A percentile compares a stretch with the other conserved stretches of the same genome.
Evolutionary conservation across 768 basidiomycete species (phyloP).

Genomic region (Xanthoconium purpureum): DNA sequence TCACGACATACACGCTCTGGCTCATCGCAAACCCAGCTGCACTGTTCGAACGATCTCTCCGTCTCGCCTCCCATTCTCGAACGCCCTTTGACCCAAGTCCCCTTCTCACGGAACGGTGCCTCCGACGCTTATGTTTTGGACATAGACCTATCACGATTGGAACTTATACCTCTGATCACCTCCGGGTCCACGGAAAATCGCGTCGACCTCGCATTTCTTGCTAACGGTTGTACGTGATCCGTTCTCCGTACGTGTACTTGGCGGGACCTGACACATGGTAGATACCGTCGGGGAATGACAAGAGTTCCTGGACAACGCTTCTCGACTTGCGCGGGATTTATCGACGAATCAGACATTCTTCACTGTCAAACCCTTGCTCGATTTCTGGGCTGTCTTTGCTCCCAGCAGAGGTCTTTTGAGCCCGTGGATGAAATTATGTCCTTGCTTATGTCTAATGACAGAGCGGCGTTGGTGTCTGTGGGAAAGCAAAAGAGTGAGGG

Average conservation of each 20-base stretch:
- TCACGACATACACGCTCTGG: conserved; percentile 13
- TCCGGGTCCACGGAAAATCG: conserved; percentile 66
- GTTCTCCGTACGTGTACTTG: background rate
- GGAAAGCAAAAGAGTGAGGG: conserved; percentile 64
- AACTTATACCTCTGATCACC: conserved; percentile 53
- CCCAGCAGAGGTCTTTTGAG: conserved; percentile 59
- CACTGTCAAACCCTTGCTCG: conserved; percentile 70
- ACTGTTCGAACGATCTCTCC: conserved; percentile 26
- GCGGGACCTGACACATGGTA: conserved; percentile 25
- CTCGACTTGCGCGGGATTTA: conserved; percentile 63
- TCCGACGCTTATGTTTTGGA: background rate
- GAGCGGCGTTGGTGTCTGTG: conserved; percentile 72
- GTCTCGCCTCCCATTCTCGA: background rate
- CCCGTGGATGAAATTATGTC: conserved; percentile 21
- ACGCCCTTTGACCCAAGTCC: conserved; percentile 4
- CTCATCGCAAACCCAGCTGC: conserved; percentile 19
- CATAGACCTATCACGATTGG: conserved; percentile 41
- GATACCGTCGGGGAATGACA: conserved; percentile 53
- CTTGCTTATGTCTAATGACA: conserved; percentile 11
- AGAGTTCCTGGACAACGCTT: conserved; percentile 67
- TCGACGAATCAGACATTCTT: conserved; percentile 74
- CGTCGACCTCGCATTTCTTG: conserved; percentile 73
- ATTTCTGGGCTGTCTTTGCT: conserved; percentile 79
- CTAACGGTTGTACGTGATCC: conserved; percentile 64
- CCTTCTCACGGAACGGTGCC: conserved; percentile 3